Evolutionary conservation across 2,329 filamentous ascomycete species (phyloP), one percentile per base, ranked within the genome.

Genomic region (Hortaea werneckii): DNA sequence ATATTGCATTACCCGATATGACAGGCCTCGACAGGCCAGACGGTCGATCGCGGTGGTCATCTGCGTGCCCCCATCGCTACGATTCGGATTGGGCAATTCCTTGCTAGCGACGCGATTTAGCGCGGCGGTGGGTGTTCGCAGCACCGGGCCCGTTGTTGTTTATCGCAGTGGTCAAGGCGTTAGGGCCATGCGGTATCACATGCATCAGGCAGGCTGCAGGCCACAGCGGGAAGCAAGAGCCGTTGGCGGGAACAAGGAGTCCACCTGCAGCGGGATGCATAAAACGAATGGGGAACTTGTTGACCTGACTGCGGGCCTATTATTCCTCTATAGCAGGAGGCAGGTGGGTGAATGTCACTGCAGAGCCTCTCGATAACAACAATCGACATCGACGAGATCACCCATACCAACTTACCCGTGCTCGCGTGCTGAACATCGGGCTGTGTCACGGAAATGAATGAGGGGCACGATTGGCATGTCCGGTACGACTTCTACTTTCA

Each of bases 131-230:
- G 28, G 10, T 38, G 38, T 26, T 45, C 34, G 28, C 34, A 29
- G 40, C 43, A 42, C 44, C 39, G 34, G 44, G 45, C 42, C 27
- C 38, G 39, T 47, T 50, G 44, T n/a, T 35, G 32, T 35, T 45
- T 46, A 41, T 47, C 43, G 39, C 34, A 32, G 38, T 39, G 39
- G 42, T 38, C 45, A 41, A 39, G 42, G 39, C 45, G 27, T 49
- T 41, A 38, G 42, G 40, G 43, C 43, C 41, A 50, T 48, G 47
- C 48, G 44, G 51, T 34, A 46, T 47, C 46, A 50, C 52, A 50
- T 52, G 51, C 53, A 53, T 50, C 38, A 20, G 20, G 20, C 20
- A 20, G 20, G 20, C 20, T 20, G 48, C 45, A 41, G 13, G 45
- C 40, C 48, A 46, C 48, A 49, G 48, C 46, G 32, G 39, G 42